Evolutionary conservation across 208 protist species (phyloP).

Genomic region (Angomonas deanei): DNA sequence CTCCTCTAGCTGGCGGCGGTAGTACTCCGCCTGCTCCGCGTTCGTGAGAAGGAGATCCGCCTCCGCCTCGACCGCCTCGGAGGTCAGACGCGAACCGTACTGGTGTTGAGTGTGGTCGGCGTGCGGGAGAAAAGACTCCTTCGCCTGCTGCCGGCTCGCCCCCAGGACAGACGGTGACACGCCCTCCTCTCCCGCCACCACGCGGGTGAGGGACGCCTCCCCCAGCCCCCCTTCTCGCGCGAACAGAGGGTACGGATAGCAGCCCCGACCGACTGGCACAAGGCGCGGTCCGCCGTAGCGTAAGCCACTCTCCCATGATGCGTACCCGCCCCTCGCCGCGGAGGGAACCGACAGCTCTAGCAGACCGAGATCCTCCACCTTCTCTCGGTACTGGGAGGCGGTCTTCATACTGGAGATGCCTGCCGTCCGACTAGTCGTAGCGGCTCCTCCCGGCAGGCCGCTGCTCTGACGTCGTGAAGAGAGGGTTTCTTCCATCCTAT

Average conservation of each 20-base stretch:
- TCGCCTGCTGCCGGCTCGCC: background rate
- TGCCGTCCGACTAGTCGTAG: constrained; percentile 5
- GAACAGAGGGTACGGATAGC: constrained; percentile 70
- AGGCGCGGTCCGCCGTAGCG: constrained; percentile 30
- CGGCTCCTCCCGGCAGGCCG: background rate
- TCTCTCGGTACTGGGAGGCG: constrained; percentile 27
- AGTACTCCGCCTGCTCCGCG: constrained; percentile 28
- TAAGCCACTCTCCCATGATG: constrained; percentile 60
- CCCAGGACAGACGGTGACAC: background rate
- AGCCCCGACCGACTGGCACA: constrained; percentile 53
- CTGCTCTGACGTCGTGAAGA: background rate
- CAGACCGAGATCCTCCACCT: constrained; percentile 50
- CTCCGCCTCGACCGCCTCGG: constrained; percentile 3
- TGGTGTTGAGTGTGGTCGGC: background rate
- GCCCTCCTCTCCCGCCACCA: constrained; percentile 19
- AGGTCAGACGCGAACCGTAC: background rate
- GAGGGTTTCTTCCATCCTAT: constrained; percentile 23
- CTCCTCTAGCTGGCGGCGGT: constrained; percentile 33
- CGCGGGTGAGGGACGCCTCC: constrained; percentile 33
- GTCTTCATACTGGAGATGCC: constrained; percentile 38
- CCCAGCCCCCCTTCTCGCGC: constrained; percentile 32
- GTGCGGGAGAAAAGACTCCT: background rate
- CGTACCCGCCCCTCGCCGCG: constrained; percentile 14
- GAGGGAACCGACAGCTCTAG: constrained; percentile 30
- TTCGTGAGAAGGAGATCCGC: background rate